Conservation (phyloP, 345 rosid species). For the Lagerstroemia speciosa region DNA sequence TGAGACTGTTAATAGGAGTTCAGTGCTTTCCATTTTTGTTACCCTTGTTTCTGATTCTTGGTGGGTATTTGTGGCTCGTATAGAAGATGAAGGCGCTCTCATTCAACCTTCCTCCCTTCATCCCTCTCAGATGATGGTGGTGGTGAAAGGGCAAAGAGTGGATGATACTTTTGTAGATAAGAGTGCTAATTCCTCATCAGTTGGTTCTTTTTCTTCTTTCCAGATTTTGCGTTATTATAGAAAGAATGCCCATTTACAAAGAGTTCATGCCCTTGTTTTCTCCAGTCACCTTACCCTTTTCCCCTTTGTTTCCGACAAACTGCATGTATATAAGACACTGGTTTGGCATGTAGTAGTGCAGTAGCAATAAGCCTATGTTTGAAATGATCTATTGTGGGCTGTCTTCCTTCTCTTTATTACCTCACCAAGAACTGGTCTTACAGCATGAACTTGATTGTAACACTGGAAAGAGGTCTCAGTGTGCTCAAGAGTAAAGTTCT, state of each 20-base stretch:
- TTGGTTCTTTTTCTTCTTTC: neutral
- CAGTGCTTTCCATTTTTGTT: neutral
- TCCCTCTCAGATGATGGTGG: constrained; percentile 1
- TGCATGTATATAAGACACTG: neutral
- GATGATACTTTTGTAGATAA: constrained; percentile 1
- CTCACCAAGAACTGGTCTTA: neutral
- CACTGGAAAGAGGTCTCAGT: neutral
- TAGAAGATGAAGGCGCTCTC: neutral
- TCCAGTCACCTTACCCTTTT: neutral
- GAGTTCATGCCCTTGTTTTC: neutral
- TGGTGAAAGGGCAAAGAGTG: neutral
- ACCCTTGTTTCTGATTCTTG: neutral
- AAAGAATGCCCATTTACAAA: neutral
- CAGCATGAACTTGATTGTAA: neutral
- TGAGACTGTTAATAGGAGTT: constrained; percentile 49
- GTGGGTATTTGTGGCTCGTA: neutral
- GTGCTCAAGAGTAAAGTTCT: neutral
- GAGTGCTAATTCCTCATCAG: constrained; percentile 3
- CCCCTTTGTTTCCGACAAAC: neutral
- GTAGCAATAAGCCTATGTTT: neutral
- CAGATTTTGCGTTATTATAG: neutral
- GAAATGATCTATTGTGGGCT: no score
- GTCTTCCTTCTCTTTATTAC: neutral
- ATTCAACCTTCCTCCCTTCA: neutral
- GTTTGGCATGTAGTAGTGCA: neutral